Evolutionary conservation across 345 rosid species (phyloP).

Genomic region (Linum lewisii): DNA sequence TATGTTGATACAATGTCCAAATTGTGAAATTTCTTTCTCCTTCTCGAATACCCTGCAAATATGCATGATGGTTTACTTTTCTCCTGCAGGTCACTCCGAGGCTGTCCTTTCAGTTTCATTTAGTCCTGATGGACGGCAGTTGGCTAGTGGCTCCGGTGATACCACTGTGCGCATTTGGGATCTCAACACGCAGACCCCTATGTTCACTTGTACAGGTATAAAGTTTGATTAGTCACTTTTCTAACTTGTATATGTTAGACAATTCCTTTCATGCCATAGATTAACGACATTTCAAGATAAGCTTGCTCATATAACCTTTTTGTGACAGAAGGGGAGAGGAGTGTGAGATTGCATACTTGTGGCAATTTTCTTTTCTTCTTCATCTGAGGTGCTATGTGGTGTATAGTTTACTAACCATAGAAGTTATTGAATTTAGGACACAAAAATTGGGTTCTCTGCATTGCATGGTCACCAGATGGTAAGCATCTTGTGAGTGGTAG

Average conservation of each 20-base stretch:
- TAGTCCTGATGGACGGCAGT: constrained; percentile 82
- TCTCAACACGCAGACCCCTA: constrained; percentile 79
- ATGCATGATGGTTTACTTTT: neutral
- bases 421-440: constrained; percentile 47
- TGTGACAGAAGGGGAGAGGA: neutral
- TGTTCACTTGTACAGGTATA: constrained; percentile 85
- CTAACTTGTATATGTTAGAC: neutral
- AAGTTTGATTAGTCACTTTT: neutral
- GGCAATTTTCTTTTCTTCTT: neutral
- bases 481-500: constrained; percentile 89
- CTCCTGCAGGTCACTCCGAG: constrained; percentile 58
- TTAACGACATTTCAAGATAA: neutral
- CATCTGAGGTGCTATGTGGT: neutral
- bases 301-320: neutral
- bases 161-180: constrained; percentile 95
- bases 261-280: neutral
- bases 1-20: neutral
- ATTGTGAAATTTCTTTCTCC: neutral
- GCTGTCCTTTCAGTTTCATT: constrained; percentile 90
- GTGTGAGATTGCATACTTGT: neutral
- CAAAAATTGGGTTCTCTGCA: constrained; percentile 89
- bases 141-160: constrained; percentile 98
- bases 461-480: constrained; percentile 96
- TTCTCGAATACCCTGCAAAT: neutral
- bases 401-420: neutral